Evolutionary conservation across 371 early-diverging fungal genomes (phyloP).

Genomic region (Actinomortierella wolfii): DNA sequence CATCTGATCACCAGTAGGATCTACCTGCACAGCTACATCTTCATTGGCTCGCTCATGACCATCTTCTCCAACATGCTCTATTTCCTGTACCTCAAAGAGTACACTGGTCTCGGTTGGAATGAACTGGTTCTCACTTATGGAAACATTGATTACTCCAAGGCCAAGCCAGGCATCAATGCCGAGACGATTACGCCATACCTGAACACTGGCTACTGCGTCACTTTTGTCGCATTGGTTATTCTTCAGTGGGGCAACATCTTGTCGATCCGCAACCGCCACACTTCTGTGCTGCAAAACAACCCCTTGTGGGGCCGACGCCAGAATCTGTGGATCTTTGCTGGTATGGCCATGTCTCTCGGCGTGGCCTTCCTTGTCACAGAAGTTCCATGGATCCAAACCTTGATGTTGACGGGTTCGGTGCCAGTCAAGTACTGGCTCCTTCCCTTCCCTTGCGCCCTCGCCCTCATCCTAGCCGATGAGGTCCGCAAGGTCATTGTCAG

Average conservation of each 20-base stretch:
- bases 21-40: constrained; percentile 65
- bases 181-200: constrained; percentile 42
- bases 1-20: constrained; percentile 57
- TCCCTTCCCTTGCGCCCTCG: constrained; percentile 63
- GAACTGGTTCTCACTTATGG: constrained; percentile 59
- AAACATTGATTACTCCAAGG: constrained; percentile 44
- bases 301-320: constrained; percentile 57
- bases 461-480: constrained; percentile 51
- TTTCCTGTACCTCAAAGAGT: constrained; percentile 54
- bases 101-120: constrained; percentile 49
- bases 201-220: constrained; percentile 60
- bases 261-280: constrained; percentile 60
- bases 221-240: constrained; percentile 67
- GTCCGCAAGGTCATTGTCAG: constrained; percentile 51
- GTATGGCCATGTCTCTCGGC: constrained; percentile 49
- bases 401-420: constrained; percentile 64
- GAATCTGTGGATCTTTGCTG: constrained; percentile 55
- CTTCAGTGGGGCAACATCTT: constrained; percentile 61
- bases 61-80: constrained; percentile 64
- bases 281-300: constrained; percentile 62
- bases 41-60: constrained; percentile 64
- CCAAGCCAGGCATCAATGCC: constrained; percentile 51
- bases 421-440: constrained; percentile 73
- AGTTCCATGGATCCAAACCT: constrained; percentile 54
- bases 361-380: constrained; percentile 64